Conservation (phyloP, 2,329 filamentous ascomycete genomes). For the Pestalotiopsis sp. region DNA sequence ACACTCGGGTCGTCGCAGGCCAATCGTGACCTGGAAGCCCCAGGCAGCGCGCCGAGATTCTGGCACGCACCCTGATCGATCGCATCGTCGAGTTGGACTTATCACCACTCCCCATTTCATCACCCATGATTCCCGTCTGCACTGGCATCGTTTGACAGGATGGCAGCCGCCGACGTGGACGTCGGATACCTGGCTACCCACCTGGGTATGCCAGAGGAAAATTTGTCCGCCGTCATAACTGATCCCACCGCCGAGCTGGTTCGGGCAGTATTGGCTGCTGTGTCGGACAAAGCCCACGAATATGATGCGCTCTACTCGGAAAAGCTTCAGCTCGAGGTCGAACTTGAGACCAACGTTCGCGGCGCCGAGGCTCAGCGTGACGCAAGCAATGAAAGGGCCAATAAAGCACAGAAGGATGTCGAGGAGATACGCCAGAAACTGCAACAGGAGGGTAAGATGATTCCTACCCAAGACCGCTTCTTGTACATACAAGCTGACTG, state of each 20-base stretch:
- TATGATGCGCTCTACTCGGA: conserved; percentile 81
- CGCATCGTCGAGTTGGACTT: background rate
- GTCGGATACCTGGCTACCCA: conserved; percentile 74
- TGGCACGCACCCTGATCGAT: background rate
- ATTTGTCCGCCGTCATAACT: conserved; percentile 62
- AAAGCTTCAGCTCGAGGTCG: conserved; percentile 87
- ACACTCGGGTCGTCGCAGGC: background rate
- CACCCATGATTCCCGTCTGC: conserved; percentile 27
- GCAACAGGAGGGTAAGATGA: conserved; percentile 72
- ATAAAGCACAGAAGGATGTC: conserved; percentile 82
- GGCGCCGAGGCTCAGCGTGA: conserved; percentile 82
- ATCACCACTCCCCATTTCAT: background rate
- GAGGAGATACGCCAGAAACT: conserved; percentile 81
- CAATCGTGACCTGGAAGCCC: background rate
- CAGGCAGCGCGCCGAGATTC: background rate
- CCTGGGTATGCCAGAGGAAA: conserved; percentile 68
- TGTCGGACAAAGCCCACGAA: conserved; percentile 80
- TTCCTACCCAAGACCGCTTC: background rate
- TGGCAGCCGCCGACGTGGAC: conserved; percentile 67
- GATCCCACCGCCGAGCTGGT: conserved; percentile 80
- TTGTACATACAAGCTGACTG: background rate
- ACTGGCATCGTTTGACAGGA: conserved; percentile 37
- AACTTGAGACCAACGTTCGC: conserved; percentile 88
- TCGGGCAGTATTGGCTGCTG: conserved; percentile 70
- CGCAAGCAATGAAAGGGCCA: conserved; percentile 77